Base-by-base conservation (phyloP, 805 yeast species). In the Wickerhamomyces xylosicus region DNA sequence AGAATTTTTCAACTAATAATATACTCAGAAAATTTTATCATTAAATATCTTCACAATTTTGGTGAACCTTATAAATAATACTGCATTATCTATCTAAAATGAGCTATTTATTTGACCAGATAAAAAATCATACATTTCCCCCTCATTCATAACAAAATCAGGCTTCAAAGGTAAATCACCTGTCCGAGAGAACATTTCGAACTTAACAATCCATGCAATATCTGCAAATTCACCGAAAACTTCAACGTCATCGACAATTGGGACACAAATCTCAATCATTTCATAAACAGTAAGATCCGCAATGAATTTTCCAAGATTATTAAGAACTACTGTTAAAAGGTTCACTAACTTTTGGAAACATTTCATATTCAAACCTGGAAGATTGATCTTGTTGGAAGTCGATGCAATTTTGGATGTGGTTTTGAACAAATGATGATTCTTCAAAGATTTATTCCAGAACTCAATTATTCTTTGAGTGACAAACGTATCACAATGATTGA, bases 391-490 rank as follows among this genome's bases (percentile, higher is more conserved):
- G 21, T 42, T 42, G 4, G 39, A 19, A 2, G 25, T 28, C 1
- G 33, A 19, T 1, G 43, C 3, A 7, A 25, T 4, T 16, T 39
- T 46, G 3, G 37, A 20, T 2, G 47, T 48, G 9, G 39, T 34
- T 2, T 36, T 40, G n/a, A 50, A 33, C 15, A 52, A 28, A 0
- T 44, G 38, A 19, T 41, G 46, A 6, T 31, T 31, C 17, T 47
- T 38, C 9, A 57, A 33, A 4, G 33, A 31, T 0, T 18, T 15
- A 2, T 52, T 56, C 72, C 77, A 74, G 35, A 75, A 48, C 4
- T 71, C 74, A 20, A 62, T 43, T 39, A 74, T 74, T 38, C 71
- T 63, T 19, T 63, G 56, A 5, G 67, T 53, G 44, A 76, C 54
- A 46, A 77, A 77, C 14, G 64, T 57, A 31, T 73, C 75, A 14